Base-by-base conservation (phyloP, 768 basidiomycete species). In the Baorangia bicolor region DNA sequence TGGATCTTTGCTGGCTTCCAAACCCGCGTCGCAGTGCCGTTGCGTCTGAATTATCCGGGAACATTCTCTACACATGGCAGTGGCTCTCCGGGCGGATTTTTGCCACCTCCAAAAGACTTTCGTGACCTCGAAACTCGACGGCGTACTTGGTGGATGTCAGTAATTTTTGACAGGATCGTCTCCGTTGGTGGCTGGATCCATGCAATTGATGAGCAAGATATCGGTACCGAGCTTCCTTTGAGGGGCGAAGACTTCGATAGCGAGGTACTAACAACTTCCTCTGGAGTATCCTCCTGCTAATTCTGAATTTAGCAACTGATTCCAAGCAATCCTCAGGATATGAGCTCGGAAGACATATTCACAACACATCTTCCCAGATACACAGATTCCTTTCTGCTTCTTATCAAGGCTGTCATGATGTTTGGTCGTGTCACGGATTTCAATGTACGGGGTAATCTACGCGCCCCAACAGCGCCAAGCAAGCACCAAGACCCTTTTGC, bases 1-100 rank as follows among this genome's bases (percentile, higher is more conserved):
- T 93, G 92, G 92, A 88, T 92, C 38, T 92, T 92, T 71, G 90
- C 92, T 20, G 89, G 83, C 13, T 92, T 92, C 64, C 88, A 92
- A 67, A 90, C 86, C 16, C 81, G 91, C 30, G 88, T 90, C 20
- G 88, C 90, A 25, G 79, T 93, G 18, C 92, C 91, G 6, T 77
- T 94, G 30, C 85, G 91, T 40, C 73, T 92, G 27, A 94, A 94
- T 70, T 91, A 90, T 68, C 91, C 90, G 4, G 91, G 92, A 34
- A 92, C 91, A 18, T 92, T 87, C 64, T 83, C 85, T 7, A 81
- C 81, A 14, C 84, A 88, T 53, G 83, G 79, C 5, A 82, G 77
- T 60, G 80, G 78, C 50, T 84, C 86, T n/a, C 85, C 88, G 11
- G 86, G 85, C 14, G 90, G 89, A 40, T 94, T 92, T 70, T 75